Evolutionary conservation across 306 rosid species (phyloP), one percentile per base, ranked within the genome.

Genomic region (Malus fusca): DNA sequence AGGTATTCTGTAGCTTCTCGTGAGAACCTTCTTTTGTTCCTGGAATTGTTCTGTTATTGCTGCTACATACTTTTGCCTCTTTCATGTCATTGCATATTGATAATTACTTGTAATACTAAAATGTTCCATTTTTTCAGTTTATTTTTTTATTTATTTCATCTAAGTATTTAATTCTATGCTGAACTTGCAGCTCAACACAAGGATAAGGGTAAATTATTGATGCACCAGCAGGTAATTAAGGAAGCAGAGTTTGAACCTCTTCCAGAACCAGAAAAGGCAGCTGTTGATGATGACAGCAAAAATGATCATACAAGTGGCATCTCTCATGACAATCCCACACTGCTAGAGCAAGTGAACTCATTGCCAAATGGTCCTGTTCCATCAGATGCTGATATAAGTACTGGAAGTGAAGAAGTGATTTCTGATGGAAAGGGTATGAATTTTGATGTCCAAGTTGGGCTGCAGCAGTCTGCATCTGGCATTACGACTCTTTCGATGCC

Each of bases 141-240:
- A 6, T 8, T 22, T 66, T 19, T 30, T 17, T 35, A 4, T 35
- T 4, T 72, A 65, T 21, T 14, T n/a, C 19, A 28, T 76, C 42
- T 62, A 58, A 82, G 33, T 17, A 37, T 25, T 76, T 33, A 18
- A 25, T 31, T 25, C 52, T 42, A 43, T 79, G 77, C 40, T 75
- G 56, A 72, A 77, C 35, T 30, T 90, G 82, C 83, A 86, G 88
- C 73, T 73, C 85, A 73, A 75, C 55, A 60, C 28, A 81, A 73
- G 75, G 87, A 35, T 56, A 73, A 77, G 75, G 75, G 66, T 69
- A 68, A 26, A 44, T 43, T 53, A 33, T 77, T 72, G 76, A 72
- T 42, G 68, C 75, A 71, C 25, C 33, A 60, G 64, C 85, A 31
- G 28, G 52, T 51, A 42, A 66, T 60, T 78, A 77, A 56, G 42